Evolutionary conservation across 225 moss, liverwort and hornwort genomes (phyloP).

Genomic region (Polytrichum commune): DNA sequence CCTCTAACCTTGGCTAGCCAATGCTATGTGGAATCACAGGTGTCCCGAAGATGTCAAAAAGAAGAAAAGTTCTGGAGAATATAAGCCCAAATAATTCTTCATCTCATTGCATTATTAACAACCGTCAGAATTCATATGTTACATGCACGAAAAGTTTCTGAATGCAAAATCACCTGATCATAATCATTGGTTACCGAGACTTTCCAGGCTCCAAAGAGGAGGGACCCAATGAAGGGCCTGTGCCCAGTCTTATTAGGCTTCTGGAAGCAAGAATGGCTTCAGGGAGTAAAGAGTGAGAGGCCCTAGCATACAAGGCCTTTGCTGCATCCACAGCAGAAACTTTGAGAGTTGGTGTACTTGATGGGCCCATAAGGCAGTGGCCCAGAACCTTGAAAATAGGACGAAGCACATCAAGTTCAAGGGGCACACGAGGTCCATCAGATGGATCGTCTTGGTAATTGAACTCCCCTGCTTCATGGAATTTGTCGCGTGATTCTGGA

Average conservation of each 20-base stretch:
- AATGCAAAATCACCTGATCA: too few relatives aligned
- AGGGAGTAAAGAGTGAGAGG: constrained; percentile 57
- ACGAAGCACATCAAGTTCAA: constrained; percentile 61
- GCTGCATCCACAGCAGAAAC: constrained; percentile 51
- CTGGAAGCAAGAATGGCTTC: constrained; percentile 73
- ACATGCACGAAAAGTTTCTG: too few relatives aligned
- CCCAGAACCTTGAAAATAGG: constrained; percentile 71
- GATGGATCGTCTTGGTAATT: constrained; percentile 23
- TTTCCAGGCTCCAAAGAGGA: constrained; percentile 4
- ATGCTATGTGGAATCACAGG: too few relatives aligned
- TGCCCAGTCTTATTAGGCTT: constrained; percentile 66
- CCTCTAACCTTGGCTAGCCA: too few relatives aligned
- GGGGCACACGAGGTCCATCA: constrained; percentile 46
- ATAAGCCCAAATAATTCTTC: too few relatives aligned
- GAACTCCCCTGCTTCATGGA: constrained; percentile 30
- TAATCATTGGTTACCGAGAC: too few relatives aligned
- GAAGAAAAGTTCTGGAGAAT: too few relatives aligned
- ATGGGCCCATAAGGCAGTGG: constrained; percentile 73
- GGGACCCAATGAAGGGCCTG: constrained; percentile 11
- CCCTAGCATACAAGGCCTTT: constrained; percentile 58
- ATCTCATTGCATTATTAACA: too few relatives aligned
- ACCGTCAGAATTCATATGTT: too few relatives aligned
- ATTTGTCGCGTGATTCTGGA: constrained; percentile 8
- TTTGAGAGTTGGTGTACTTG: constrained; percentile 37
- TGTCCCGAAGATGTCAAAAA: too few relatives aligned